Evolutionary conservation across 2,329 filamentous ascomycete species (phyloP), one percentile per base, ranked within the genome.

Genomic region (Aaosphaeria arxii): DNA sequence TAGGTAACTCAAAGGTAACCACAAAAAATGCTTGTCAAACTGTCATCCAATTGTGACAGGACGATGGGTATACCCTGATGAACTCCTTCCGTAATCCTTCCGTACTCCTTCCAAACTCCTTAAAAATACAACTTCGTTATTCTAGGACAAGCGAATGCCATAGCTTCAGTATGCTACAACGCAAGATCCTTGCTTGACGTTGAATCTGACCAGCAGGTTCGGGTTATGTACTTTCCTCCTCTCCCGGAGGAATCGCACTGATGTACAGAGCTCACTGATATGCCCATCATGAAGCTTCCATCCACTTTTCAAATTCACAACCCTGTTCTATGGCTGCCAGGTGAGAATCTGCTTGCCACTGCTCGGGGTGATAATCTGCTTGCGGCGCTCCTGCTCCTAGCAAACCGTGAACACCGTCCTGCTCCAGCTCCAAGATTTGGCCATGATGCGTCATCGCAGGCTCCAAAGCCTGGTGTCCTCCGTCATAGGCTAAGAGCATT

Each of bases 301-400:
- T 64, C 74, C 74, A 77, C 42, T 73, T 71, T 41, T 77, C 74
- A 50, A 77, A 75, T 42, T 77, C 73, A 13, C 71, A 70, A 38
- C 67, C 68, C 43, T 68, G 62, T 42, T 75, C 69, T 46, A 71
- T 57, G n/a, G 69, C 59, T 35, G 48, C 56, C 46, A 71, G 60
- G 31, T 55, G 66, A 28, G 67, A 59, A 43, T 67, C 65, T 5
- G 62, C 55, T 36, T 72, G 62, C 59, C 71, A 71, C n/a, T 52
- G 24, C 59, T 71, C 73, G 2, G 58, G 28, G 29, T 55, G 59
- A 39, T 59, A 67, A 13, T 64, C 62, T 17, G 62, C 56, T 7
- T 64, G 58, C 17, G 51, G 36, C 3, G 52, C 47, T 11, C 43
- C 48, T 13, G 59, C 52, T 42, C 57, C 59, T 28, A 69, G 52